A percentile compares a stretch with the other conserved stretches of the same genome.
phyloP scores from a whole-genome alignment of 257 asterid species.

The Gentiana straminea region DNA sequence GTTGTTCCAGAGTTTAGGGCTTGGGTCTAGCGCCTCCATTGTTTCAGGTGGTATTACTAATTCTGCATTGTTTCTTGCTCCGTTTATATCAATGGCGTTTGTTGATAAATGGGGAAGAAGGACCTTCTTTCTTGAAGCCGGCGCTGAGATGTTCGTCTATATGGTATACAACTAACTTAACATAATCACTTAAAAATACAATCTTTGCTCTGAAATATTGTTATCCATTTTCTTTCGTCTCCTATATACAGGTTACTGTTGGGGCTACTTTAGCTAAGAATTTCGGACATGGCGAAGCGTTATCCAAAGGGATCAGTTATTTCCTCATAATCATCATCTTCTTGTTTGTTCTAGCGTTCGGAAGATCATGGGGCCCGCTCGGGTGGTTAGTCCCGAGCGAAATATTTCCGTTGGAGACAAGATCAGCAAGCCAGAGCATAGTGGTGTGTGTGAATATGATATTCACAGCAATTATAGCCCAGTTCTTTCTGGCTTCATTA shows the following conservation, averaged over 20 bases:
- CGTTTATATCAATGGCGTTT: slow-evolving; percentile 58
- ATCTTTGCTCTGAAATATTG: too few relatives aligned
- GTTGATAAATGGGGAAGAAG: slow-evolving; percentile 82
- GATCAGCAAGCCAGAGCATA: slow-evolving; percentile 81
- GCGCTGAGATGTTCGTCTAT: slow-evolving; percentile 56
- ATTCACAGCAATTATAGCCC: slow-evolving; percentile 79
- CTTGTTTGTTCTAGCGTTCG: slow-evolving; percentile 53
- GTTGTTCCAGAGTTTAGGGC: slow-evolving; percentile 67
- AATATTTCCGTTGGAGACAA: slow-evolving; percentile 70
- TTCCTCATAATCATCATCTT: slow-evolving; percentile 53
- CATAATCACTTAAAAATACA: background rate
- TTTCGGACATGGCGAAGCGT: slow-evolving; percentile 52
- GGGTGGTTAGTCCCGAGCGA: slow-evolving; percentile 92
- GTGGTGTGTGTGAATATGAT: slow-evolving; percentile 85
- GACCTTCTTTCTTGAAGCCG: slow-evolving; percentile 73
- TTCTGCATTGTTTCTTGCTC: slow-evolving; percentile 48
- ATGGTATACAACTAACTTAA: slow-evolving; percentile 20
- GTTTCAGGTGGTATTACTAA: slow-evolving; percentile 50
- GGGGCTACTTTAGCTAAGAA: slow-evolving; percentile 54
- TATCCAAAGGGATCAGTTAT: slow-evolving; percentile 34
- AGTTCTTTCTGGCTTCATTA: slow-evolving; percentile 57
- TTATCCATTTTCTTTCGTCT: too few relatives aligned
- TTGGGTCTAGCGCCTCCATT: slow-evolving; percentile 50
- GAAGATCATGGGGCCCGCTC: slow-evolving; percentile 81
- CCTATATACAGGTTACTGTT: slow-evolving; percentile 39